A percentile compares a stretch with the other conserved stretches of the same genome.
Conservation (phyloP, 2,329 filamentous ascomycete genomes). For the Nannizziopsis arthrosporioides region DNA sequence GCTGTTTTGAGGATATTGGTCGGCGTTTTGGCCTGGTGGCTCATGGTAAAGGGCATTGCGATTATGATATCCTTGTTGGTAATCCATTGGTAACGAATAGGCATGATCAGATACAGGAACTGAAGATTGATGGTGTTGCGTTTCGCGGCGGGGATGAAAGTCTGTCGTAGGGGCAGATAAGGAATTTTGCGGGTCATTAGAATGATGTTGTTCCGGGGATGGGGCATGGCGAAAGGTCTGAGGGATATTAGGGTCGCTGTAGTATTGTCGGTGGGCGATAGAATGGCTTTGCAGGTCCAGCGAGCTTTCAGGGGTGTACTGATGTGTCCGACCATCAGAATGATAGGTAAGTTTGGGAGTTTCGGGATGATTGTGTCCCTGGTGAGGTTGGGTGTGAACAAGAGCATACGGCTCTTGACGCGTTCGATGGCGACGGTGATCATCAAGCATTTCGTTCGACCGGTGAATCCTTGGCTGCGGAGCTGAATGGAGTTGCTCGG, state of each 20-base stretch:
- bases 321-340: neutral
- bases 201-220: neutral
- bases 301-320: neutral
- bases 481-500: constrained; percentile 23
- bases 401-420: constrained; percentile 1
- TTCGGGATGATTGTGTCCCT: constrained; percentile 4
- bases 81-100: constrained; percentile 1
- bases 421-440: constrained; percentile 13
- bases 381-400: constrained; percentile 5
- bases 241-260: neutral
- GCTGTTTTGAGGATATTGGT: constrained; percentile 6
- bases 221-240: constrained; percentile 1
- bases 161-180: neutral
- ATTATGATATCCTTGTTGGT: constrained; percentile 3
- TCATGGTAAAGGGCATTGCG: neutral
- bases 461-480: constrained; percentile 17
- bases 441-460: constrained; percentile 25
- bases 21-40: neutral
- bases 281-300: constrained; percentile 4
- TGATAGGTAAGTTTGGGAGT: neutral
- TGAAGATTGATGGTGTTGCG: neutral
- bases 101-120: neutral
- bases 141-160: neutral
- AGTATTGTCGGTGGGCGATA: constrained; percentile 1
- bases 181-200: neutral